phyloP scores from a whole-genome alignment of 331 rosid genomes.

The Phaseolus coccineus region DNA sequence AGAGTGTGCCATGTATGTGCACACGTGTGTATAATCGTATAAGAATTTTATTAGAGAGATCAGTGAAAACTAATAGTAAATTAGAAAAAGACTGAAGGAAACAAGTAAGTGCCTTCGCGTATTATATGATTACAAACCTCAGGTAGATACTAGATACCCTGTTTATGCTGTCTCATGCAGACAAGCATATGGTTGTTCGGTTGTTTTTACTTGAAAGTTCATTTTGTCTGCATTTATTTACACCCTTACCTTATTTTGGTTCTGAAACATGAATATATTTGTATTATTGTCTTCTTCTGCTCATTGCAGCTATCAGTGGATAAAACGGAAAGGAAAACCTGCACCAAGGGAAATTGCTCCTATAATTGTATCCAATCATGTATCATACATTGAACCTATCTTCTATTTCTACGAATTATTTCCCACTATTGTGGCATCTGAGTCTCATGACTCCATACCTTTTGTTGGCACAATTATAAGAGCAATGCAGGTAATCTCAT shows the following conservation, averaged over 20 bases:
- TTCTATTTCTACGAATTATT: conserved; percentile 92
- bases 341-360: conserved; percentile 90
- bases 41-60: conserved; percentile 17
- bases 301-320: conserved; percentile 92
- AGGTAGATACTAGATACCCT: neutral
- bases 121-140: conserved; percentile 1
- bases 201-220: conserved; percentile 6
- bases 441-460: conserved; percentile 94
- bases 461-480: conserved; percentile 95
- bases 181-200: conserved; percentile 9
- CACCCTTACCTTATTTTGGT: conserved; percentile 7
- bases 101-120: neutral
- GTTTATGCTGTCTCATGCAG: neutral
- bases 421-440: conserved; percentile 94
- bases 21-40: neutral
- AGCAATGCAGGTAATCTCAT: conserved; percentile 91
- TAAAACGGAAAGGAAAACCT: conserved; percentile 90
- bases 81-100: neutral
- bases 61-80: neutral
- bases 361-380: conserved; percentile 91
- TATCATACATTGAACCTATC: conserved; percentile 94
- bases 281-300: conserved; percentile 30
- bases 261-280: conserved; percentile 27
- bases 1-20: conserved; percentile 2
- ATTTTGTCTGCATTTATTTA: conserved; percentile 9